phyloP scores from a whole-genome alignment of 2,329 filamentous ascomycete species.

The Clonostachys sp. region DNA sequence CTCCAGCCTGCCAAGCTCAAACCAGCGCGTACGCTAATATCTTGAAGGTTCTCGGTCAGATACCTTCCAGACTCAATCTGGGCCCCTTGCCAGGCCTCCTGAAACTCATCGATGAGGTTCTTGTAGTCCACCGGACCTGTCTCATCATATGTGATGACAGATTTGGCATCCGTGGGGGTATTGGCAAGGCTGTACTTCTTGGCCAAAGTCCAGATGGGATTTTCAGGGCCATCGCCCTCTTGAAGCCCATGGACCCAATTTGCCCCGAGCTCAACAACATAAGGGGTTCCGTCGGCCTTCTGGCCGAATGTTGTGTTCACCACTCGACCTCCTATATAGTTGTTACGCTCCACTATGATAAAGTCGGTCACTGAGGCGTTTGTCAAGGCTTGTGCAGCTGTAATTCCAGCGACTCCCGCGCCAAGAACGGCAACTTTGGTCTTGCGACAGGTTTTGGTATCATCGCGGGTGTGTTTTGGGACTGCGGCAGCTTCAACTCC shows the following conservation, averaged over 20 bases:
- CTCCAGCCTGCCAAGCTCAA: conserved; percentile 58
- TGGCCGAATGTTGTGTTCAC: conserved; percentile 51
- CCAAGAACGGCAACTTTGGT: conserved; percentile 41
- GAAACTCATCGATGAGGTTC: conserved; percentile 43
- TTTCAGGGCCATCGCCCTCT: conserved; percentile 28
- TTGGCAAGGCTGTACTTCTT: conserved; percentile 54
- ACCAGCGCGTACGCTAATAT: conserved; percentile 53
- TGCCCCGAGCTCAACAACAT: conserved; percentile 59
- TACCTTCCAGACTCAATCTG: conserved; percentile 51
- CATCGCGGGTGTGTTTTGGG: too few species aligned
- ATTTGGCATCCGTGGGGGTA: conserved; percentile 52
- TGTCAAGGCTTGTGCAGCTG: conserved; percentile 57
- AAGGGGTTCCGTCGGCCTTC: conserved; percentile 41
- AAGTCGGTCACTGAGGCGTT: conserved; percentile 61
- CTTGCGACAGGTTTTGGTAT: conserved; percentile 13
- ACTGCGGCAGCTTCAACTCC: too few species aligned
- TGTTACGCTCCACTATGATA: conserved; percentile 59
- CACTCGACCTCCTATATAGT: conserved; percentile 58
- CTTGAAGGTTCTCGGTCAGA: conserved; percentile 55
- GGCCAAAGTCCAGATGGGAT: conserved; percentile 59
- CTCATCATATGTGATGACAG: conserved; percentile 56
- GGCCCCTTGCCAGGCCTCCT: conserved; percentile 35
- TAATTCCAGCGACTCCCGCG: conserved; percentile 58
- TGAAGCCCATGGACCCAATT: conserved; percentile 48
- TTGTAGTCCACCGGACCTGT: conserved; percentile 48